Conservation (phyloP, 2,329 filamentous ascomycete species). For the Penicillium paneum region DNA sequence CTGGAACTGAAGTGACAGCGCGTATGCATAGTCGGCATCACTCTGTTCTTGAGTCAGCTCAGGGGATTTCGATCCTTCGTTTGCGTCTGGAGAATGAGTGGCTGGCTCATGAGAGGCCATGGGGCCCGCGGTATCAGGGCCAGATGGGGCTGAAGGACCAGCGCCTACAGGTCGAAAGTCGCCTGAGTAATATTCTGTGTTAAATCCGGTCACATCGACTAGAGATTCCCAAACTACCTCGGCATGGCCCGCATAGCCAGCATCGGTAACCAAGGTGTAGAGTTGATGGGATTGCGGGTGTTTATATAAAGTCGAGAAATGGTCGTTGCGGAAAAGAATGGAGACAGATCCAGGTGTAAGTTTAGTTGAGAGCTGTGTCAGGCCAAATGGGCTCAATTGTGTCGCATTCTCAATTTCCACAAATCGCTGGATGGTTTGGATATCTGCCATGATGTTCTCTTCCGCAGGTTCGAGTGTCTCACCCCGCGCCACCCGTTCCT, state of each 20-base stretch:
- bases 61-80: slow-evolving; percentile 14
- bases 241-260: slow-evolving; percentile 80
- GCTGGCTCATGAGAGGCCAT: slow-evolving; percentile 27
- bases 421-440: slow-evolving; percentile 79
- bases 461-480: slow-evolving; percentile 66
- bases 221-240: slow-evolving; percentile 97
- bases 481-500: slow-evolving; percentile 66
- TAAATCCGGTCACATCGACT: slow-evolving; percentile 79
- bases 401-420: slow-evolving; percentile 71
- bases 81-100: slow-evolving; percentile 1
- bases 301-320: slow-evolving; percentile 91
- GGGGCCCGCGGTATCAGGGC: slow-evolving; percentile 30
- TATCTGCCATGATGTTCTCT: slow-evolving; percentile 76
- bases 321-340: slow-evolving; percentile 94
- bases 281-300: slow-evolving; percentile 74
- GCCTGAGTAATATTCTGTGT: slow-evolving; percentile 79
- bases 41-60: slow-evolving; percentile 63
- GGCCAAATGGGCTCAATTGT: slow-evolving; percentile 78
- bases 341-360: slow-evolving; percentile 75
- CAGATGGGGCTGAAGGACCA: slow-evolving; percentile 31
- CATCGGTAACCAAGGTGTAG: slow-evolving; percentile 84
- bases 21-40: slow-evolving; percentile 72
- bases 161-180: slow-evolving; percentile 84
- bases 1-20: slow-evolving; percentile 85
- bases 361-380: slow-evolving; percentile 68